phyloP scores from a whole-genome alignment of 768 basidiomycete genomes.

The Roridomyces roridus region DNA sequence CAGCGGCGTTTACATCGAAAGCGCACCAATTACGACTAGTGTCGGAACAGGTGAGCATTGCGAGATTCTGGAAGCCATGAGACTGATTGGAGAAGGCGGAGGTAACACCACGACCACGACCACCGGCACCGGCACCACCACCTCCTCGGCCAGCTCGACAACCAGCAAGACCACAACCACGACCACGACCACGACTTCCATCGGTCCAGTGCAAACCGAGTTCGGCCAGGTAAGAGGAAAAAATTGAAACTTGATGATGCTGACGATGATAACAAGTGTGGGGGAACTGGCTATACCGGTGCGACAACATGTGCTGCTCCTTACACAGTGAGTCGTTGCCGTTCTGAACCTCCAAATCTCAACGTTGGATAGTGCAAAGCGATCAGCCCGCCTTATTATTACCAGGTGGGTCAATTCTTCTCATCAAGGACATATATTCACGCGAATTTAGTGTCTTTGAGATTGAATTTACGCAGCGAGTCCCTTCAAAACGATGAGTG shows the following conservation, averaged over 20 bases:
- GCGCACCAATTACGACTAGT: constrained; percentile 58
- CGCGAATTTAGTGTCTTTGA: constrained; percentile 28
- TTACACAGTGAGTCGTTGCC: constrained; percentile 27
- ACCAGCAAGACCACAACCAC: constrained; percentile 18
- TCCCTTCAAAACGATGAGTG: no score
- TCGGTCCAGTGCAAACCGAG: constrained; percentile 47
- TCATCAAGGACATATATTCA: neutral
- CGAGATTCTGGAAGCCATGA: constrained; percentile 11
- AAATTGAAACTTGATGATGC: no score
- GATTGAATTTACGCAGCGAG: no score
- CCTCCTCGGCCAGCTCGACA: constrained; percentile 32
- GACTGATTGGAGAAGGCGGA: constrained; percentile 11
- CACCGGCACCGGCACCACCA: constrained; percentile 29
- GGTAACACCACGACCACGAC: constrained; percentile 27
- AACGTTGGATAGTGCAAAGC: constrained; percentile 41
- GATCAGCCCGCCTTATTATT: constrained; percentile 60
- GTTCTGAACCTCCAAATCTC: neutral
- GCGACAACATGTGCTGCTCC: constrained; percentile 50
- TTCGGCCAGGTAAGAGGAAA: constrained; percentile 62
- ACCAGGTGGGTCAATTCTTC: constrained; percentile 44
- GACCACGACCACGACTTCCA: constrained; percentile 39
- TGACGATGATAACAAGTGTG: no score
- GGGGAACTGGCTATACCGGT: constrained; percentile 52
- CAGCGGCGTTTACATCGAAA: constrained; percentile 67
- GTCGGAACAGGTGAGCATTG: constrained; percentile 41